A percentile compares a stretch with the other conserved stretches of the same genome.
phyloP scores from a whole-genome alignment of 1,139 yeast species.

The Taiozyma sp. region DNA sequence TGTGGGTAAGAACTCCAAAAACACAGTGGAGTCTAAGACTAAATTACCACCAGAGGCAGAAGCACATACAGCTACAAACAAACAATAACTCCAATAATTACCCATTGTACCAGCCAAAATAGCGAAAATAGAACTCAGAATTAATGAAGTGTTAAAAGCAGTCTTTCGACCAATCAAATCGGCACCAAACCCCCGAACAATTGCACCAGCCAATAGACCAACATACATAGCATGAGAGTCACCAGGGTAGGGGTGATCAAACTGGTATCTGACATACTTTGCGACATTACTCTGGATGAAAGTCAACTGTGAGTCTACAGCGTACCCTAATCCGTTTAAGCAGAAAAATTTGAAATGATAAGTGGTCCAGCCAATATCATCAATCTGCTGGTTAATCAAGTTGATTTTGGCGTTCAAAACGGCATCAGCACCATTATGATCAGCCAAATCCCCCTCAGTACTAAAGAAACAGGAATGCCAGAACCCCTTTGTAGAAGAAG shows the following conservation, averaged over 20 bases:
- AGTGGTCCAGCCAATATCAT: slow-evolving; percentile 49
- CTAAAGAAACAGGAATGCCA: background rate
- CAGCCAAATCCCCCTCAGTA: slow-evolving; percentile 3
- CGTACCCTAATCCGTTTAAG: slow-evolving; percentile 53
- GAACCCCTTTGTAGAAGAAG: background rate
- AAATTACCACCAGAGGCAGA: slow-evolving; percentile 58
- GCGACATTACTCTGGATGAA: slow-evolving; percentile 39
- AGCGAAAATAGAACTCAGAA: slow-evolving; percentile 46
- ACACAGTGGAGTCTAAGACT: slow-evolving; percentile 56
- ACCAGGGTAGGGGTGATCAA: slow-evolving; percentile 32
- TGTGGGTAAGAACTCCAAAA: slow-evolving; percentile 53
- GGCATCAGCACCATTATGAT: slow-evolving; percentile 20
- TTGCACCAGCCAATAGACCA: slow-evolving; percentile 54
- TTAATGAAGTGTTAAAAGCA: slow-evolving; percentile 51
- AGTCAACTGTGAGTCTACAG: slow-evolving; percentile 48
- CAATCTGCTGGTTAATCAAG: slow-evolving; percentile 37
- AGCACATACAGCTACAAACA: slow-evolving; percentile 42
- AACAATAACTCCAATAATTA: slow-evolving; percentile 38
- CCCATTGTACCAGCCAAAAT: slow-evolving; percentile 49
- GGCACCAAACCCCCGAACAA: slow-evolving; percentile 55
- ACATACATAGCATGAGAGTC: slow-evolving; percentile 27
- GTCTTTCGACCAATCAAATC: slow-evolving; percentile 55
- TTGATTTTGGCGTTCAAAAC: slow-evolving; percentile 35
- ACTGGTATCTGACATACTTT: slow-evolving; percentile 34
- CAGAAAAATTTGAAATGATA: slow-evolving; percentile 40